phyloP scores from a whole-genome alignment of 345 rosid species.

The Heritiera littoralis region DNA sequence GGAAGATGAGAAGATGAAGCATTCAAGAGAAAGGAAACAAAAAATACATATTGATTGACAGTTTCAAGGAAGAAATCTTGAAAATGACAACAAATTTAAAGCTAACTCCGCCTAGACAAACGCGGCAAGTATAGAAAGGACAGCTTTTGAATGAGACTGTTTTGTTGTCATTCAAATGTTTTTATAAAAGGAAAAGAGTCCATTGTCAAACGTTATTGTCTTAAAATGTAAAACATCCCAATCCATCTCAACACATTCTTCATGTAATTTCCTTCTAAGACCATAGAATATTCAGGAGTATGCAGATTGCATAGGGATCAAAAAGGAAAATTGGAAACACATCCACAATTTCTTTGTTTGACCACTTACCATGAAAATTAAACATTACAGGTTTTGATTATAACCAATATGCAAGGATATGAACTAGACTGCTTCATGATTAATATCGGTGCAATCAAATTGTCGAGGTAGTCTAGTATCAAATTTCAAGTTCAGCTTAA shows the following conservation, averaged over 20 bases:
- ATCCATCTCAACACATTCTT: too few species aligned
- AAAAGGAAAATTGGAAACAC: not conserved
- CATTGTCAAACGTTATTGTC: too few species aligned
- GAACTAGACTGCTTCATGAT: not conserved
- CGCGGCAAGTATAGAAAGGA: not conserved
- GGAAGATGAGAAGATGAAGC: not conserved
- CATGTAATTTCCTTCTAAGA: too few species aligned
- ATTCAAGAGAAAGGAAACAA: not conserved
- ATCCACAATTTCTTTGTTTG: not conserved
- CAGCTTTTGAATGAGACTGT: not conserved
- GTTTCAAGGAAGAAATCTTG: not conserved
- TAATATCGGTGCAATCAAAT: not conserved
- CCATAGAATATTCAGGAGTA: too few species aligned
- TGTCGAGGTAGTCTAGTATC: too few species aligned
- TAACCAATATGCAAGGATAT: too few species aligned
- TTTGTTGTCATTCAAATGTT: too few species aligned
- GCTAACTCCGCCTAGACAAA: slow-evolving; percentile 5
- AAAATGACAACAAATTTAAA: not conserved
- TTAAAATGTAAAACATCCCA: too few species aligned
- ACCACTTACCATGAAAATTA: not conserved
- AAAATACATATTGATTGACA: not conserved
- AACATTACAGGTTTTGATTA: not conserved
- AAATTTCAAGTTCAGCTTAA: too few species aligned
- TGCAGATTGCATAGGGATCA: too few species aligned
- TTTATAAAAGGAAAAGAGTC: too few species aligned